Conservation (phyloP, 2,329 filamentous ascomycete species). For the Aspergillus sp. region DNA sequence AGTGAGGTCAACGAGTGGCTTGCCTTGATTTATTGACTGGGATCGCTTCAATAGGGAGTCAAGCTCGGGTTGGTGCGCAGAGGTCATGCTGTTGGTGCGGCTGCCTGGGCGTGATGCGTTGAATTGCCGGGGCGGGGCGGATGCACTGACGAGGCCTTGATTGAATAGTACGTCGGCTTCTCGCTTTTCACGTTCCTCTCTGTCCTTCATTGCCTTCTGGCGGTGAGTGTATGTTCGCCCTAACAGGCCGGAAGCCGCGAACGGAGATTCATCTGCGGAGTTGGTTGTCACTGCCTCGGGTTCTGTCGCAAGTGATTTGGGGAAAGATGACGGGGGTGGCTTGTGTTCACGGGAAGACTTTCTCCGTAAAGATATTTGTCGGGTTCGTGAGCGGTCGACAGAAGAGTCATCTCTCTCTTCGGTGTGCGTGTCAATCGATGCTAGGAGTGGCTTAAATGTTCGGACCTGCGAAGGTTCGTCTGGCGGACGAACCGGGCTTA, state of each 20-base stretch:
- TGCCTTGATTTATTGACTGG: constrained; percentile 49
- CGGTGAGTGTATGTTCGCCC: constrained; percentile 42
- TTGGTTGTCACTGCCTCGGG: constrained; percentile 19
- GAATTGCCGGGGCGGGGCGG: constrained; percentile 40
- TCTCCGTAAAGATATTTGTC: constrained; percentile 27
- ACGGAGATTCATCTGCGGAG: constrained; percentile 29
- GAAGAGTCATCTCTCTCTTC: constrained; percentile 25
- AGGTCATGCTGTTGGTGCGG: constrained; percentile 36
- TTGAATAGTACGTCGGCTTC: constrained; percentile 49
- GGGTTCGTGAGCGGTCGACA: constrained; percentile 18
- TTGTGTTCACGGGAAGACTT: constrained; percentile 29
- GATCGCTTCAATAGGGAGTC: constrained; percentile 42
- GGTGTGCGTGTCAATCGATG: constrained; percentile 49
- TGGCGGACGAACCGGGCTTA: constrained; percentile 15
- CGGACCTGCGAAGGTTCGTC: constrained; percentile 15
- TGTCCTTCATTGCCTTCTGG: constrained; percentile 40
- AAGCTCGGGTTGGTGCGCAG: constrained; percentile 22
- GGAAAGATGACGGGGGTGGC: constrained; percentile 31
- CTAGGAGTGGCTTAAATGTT: constrained; percentile 65
- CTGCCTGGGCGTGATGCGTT: constrained; percentile 25
- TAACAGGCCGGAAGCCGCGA: constrained; percentile 37
- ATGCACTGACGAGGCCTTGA: constrained; percentile 53
- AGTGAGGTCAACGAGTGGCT: constrained; percentile 68
- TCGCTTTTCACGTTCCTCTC: constrained; percentile 37
- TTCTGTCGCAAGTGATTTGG: constrained; percentile 27